A percentile compares a stretch with the other conserved stretches of the same genome.
phyloP scores from a whole-genome alignment of 345 rosid genomes.

The Firmiana major region DNA sequence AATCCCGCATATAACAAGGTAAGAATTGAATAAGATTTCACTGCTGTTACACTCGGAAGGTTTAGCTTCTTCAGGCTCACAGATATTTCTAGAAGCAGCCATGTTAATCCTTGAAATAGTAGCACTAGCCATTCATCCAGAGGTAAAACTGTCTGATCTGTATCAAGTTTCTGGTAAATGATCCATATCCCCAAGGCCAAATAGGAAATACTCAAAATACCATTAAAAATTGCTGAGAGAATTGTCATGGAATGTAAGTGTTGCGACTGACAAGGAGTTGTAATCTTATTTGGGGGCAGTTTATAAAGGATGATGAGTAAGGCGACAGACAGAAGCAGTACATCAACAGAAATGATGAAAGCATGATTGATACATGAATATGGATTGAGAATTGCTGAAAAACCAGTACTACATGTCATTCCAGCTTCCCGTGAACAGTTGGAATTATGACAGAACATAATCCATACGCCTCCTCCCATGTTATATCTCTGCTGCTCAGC shows the following conservation, averaged over 20 bases:
- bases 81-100: conserved; percentile 23
- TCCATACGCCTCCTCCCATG: conserved; percentile 26
- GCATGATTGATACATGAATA: conserved; percentile 29
- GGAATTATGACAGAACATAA: conserved; percentile 21
- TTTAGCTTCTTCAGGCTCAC: conserved; percentile 23
- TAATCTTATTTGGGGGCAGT: conserved; percentile 10
- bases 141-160: conserved; percentile 26
- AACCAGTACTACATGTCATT: conserved; percentile 13
- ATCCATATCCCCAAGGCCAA: conserved; percentile 32
- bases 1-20: conserved; percentile 30
- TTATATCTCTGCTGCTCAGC: background rate
- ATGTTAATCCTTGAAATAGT: conserved; percentile 34
- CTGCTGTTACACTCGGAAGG: background rate
- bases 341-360: conserved; percentile 26
- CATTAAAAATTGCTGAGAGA: conserved; percentile 26
- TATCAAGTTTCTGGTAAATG: conserved; percentile 11
- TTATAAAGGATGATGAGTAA: conserved; percentile 20
- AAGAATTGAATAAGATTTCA: conserved; percentile 18
- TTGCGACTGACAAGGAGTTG: background rate
- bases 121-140: conserved; percentile 27
- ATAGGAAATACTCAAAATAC: conserved; percentile 29
- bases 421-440: conserved; percentile 13
- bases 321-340: conserved; percentile 23
- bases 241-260: conserved; percentile 4
- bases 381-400: conserved; percentile 21